These are phyloP conservation scores for Ananas comosus DNA, from an alignment of 176 grass and related monocot genomes.

Conservation along the genomic window DNA sequence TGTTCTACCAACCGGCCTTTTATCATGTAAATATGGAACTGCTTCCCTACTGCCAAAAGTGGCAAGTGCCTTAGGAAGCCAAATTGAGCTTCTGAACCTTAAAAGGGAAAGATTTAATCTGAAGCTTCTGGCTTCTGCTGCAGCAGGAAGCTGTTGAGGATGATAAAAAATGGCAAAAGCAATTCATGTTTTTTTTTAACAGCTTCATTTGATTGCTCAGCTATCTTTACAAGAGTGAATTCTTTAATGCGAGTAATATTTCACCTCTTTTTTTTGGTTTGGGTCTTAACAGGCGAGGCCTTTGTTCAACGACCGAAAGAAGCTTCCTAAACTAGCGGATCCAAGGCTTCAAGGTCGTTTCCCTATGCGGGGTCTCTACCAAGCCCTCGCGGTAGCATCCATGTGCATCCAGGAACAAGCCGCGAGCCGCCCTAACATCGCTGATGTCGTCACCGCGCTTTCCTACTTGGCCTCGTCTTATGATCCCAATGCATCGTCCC, in stretches of 20 bases:
- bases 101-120: too few species aligned
- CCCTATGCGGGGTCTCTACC: conserved; percentile 18
- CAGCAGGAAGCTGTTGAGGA: too few species aligned
- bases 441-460: conserved; percentile 18
- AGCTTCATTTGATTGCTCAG: too few species aligned
- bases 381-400: conserved; percentile 20
- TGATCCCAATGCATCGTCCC: conserved; percentile 7
- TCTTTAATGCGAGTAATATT: conserved; percentile 14
- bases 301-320: conserved; percentile 16
- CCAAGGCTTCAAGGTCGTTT: conserved; percentile 16
- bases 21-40: too few species aligned
- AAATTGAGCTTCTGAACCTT: background rate
- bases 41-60: too few species aligned
- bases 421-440: conserved; percentile 14
- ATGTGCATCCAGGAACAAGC: conserved; percentile 29
- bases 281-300: conserved; percentile 14
- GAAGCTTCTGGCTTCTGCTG: too few species aligned
- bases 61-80: background rate
- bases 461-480: conserved; percentile 21
- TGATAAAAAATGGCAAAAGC: too few species aligned
- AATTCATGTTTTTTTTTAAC: too few species aligned
- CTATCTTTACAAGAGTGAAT: background rate
- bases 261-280: background rate
- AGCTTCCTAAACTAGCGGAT: conserved; percentile 16
- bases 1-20: too few species aligned